Evolutionary conservation across 495 filamentous ascomycete species (phyloP).

Genomic region (Pseudotulostoma volvatum): DNA sequence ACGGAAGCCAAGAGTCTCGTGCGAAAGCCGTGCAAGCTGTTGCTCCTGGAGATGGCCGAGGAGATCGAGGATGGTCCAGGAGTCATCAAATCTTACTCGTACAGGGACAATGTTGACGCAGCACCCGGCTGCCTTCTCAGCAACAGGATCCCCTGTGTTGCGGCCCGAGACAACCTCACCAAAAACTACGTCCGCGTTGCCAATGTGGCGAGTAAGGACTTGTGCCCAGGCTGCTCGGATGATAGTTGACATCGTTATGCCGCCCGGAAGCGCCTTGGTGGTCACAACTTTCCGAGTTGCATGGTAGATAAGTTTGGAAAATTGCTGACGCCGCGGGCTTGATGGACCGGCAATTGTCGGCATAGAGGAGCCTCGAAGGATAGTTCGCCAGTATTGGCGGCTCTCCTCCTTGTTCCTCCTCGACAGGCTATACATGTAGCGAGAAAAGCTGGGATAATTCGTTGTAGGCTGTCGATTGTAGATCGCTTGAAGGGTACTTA

Average conservation of each 20-base stretch:
- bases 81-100: conserved; percentile 29
- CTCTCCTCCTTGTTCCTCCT: conserved; percentile 1
- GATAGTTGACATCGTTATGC: conserved; percentile 16
- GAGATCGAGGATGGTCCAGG: conserved; percentile 19
- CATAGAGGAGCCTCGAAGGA: conserved; percentile 5
- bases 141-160: conserved; percentile 29
- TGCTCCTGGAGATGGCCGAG: conserved; percentile 27
- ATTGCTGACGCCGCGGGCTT: conserved; percentile 4
- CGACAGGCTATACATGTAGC: conserved; percentile 18
- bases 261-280: neutral
- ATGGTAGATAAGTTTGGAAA: conserved; percentile 3
- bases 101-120: conserved; percentile 49
- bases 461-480: conserved; percentile 20
- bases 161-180: conserved; percentile 1
- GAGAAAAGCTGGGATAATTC: conserved; percentile 25
- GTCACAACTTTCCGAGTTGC: neutral
- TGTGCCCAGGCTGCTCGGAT: conserved; percentile 27
- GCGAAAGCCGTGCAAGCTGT: conserved; percentile 23
- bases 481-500: conserved; percentile 21
- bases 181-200: conserved; percentile 3
- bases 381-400: conserved; percentile 4
- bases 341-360: conserved; percentile 1
- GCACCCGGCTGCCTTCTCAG: conserved; percentile 38
- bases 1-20: conserved; percentile 26
- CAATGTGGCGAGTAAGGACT: conserved; percentile 1